Evolutionary conservation across 768 basidiomycete species (phyloP).

Genomic region (Cystofilobasidium ferigula): DNA sequence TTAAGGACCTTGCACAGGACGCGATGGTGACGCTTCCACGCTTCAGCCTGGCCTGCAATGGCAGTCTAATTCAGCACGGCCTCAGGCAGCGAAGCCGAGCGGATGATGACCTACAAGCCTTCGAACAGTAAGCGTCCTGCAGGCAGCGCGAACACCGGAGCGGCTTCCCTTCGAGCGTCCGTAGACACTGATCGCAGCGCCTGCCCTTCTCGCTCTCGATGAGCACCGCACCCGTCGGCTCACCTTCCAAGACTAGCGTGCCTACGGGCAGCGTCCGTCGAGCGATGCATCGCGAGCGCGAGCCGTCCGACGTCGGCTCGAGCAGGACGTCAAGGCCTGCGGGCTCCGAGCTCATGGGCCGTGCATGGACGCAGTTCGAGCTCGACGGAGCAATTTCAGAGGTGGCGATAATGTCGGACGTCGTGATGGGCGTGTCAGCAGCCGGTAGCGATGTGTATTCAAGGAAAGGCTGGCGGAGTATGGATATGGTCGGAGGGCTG

Average conservation of each 20-base stretch:
- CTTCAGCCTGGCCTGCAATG: not conserved
- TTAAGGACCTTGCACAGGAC: constrained; percentile 9
- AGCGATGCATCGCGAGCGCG: not conserved
- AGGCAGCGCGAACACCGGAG: constrained; percentile 9
- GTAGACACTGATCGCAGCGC: constrained; percentile 17
- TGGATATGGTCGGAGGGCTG: too few relatives aligned
- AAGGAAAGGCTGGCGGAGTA: too few relatives aligned
- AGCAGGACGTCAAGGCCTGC: not conserved
- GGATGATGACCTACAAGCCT: not conserved
- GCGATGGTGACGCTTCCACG: constrained; percentile 18
- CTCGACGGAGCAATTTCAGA: not conserved
- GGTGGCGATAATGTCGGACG: not conserved
- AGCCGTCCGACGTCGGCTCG: not conserved
- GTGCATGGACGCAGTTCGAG: not conserved
- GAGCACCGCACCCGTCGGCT: constrained; percentile 9
- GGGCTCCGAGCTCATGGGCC: too few relatives aligned
- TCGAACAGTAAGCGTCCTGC: constrained; percentile 16
- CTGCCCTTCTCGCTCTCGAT: constrained; percentile 8
- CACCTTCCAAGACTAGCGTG: not conserved
- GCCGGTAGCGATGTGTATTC: too few relatives aligned
- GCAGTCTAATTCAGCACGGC: not conserved
- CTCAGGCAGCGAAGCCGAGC: not conserved
- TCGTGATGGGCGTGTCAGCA: not conserved
- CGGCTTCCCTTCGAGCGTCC: not conserved
- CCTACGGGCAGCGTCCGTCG: not conserved